phyloP scores from a whole-genome alignment of 2,329 filamentous ascomycete genomes.

The Fusarium marasasianum region DNA sequence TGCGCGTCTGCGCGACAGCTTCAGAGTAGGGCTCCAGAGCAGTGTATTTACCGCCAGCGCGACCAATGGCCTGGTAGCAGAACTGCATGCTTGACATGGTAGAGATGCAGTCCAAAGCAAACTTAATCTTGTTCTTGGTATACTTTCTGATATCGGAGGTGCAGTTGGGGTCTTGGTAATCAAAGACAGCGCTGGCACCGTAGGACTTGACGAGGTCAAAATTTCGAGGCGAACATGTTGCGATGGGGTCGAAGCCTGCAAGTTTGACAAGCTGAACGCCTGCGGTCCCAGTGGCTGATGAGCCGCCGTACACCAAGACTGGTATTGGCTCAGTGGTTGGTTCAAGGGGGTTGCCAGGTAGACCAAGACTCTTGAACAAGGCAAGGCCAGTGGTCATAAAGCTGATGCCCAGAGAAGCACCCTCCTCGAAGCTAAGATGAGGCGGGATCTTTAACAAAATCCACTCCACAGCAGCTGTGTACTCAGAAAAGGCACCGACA shows the following conservation, averaged over 20 bases:
- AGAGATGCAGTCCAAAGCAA: constrained; percentile 1
- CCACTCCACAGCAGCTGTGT: constrained; percentile 50
- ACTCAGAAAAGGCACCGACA: constrained; percentile 53
- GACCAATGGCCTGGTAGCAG: not conserved
- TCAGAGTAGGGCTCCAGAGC: not conserved
- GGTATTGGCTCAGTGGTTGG: not conserved
- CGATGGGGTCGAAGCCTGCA: not conserved
- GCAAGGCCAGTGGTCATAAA: constrained; percentile 56
- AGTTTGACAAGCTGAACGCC: constrained; percentile 13
- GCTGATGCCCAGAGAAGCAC: constrained; percentile 54
- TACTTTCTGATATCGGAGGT: fast-evolving
- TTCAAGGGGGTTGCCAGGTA: not conserved
- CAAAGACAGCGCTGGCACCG: constrained; percentile 12
- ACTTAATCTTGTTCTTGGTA: not conserved
- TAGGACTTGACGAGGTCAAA: constrained; percentile 14
- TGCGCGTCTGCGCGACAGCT: not conserved
- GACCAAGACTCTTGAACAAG: constrained; percentile 55
- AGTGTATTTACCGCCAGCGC: not conserved
- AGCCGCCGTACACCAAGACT: constrained; percentile 14
- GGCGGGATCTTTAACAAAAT: constrained; percentile 55
- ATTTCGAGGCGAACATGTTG: constrained; percentile 8
- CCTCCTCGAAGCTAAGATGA: constrained; percentile 51
- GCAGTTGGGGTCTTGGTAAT: not conserved
- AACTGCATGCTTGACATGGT: not conserved
- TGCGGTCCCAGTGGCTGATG: not conserved